Base-by-base conservation (phyloP, 2,329 filamentous ascomycete genomes). In the Fusarium illudens region DNA sequence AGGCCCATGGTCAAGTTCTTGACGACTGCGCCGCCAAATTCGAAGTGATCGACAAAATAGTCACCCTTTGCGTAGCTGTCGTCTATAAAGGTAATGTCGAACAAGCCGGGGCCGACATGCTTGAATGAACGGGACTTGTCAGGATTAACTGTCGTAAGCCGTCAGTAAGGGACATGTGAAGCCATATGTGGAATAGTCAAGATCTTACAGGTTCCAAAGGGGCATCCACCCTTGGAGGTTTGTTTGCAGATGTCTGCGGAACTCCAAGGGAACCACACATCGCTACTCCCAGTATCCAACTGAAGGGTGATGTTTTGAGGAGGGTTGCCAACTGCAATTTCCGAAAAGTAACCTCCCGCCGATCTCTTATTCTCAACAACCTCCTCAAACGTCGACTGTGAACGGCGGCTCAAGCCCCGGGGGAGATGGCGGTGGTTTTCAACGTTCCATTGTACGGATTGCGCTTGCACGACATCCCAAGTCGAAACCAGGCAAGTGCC, bases 241-340 rank as follows among this genome's bases (percentile, higher is more conserved):
- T 70, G 62, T 15, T 76, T 61, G 73, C 85, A 87, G 12, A 84
- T 79, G 32, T 62, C 64, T 2, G 82, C 77, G 6, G 57, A 50
- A 60, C 71, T 75, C 42, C 77, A 76, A 13, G 84, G 83, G 36
- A 90, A 82, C 88, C 89, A 90, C 20, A 88, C 83, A 77, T 91
- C 89, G 64, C 87, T 89, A 71, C 87, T 89, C 39, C 88, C 89
- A 1, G 88, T 90, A 76, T 90, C 88, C 44, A 90, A 80, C 74
- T 89, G 86, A 54, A 90, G 76, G 2, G 82, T 84, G 37, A 90
- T 63, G 4, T 83, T 76, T 72, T 90, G 88, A 12, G 78, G 76
- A 0, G 88, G 88, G 7, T 84, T 88, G 17, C 89, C 89, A 22
- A 90, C 74, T 25, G 79, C 77, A 63, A 88, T 84, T 20, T 83